These are phyloP conservation scores for Myxozyma vanderwaltii DNA, from an alignment of 805 yeast genomes.

Conservation along the genomic window DNA sequence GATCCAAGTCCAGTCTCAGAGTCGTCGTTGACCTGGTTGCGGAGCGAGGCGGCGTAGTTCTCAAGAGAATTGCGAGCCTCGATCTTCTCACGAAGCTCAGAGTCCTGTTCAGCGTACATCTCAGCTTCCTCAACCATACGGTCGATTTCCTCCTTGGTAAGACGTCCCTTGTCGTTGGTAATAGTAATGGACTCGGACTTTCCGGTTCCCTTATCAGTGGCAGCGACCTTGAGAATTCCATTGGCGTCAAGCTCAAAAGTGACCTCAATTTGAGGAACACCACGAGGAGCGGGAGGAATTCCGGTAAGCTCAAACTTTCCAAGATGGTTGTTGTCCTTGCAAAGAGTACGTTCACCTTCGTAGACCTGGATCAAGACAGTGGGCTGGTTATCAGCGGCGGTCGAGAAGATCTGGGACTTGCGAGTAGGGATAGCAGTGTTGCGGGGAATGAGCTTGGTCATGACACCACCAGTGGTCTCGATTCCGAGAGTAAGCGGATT, in stretches of 20 bases:
- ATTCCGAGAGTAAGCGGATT: conserved; percentile 97
- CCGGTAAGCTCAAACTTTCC: conserved; percentile 97
- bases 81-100: conserved; percentile 76
- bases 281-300: conserved; percentile 98
- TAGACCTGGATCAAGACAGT: conserved; percentile 96
- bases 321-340: conserved; percentile 91
- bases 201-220: conserved; percentile 98
- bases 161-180: conserved; percentile 98
- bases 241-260: conserved; percentile 96
- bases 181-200: conserved; percentile 95
- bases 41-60: conserved; percentile 81
- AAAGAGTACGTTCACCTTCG: conserved; percentile 97
- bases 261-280: conserved; percentile 97
- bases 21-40: conserved; percentile 61
- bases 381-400: conserved; percentile 97
- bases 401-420: conserved; percentile 95
- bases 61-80: conserved; percentile 87
- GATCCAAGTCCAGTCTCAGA: conserved; percentile 66
- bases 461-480: conserved; percentile 99
- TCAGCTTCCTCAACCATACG: conserved; percentile 98
- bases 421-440: conserved; percentile 97
- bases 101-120: conserved; percentile 89
- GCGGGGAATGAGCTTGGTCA: conserved; percentile 98
- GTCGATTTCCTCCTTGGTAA: conserved; percentile 95
- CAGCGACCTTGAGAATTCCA: conserved; percentile 95